phyloP scores from a whole-genome alignment of 768 basidiomycete genomes.

The Vararia minispora region DNA sequence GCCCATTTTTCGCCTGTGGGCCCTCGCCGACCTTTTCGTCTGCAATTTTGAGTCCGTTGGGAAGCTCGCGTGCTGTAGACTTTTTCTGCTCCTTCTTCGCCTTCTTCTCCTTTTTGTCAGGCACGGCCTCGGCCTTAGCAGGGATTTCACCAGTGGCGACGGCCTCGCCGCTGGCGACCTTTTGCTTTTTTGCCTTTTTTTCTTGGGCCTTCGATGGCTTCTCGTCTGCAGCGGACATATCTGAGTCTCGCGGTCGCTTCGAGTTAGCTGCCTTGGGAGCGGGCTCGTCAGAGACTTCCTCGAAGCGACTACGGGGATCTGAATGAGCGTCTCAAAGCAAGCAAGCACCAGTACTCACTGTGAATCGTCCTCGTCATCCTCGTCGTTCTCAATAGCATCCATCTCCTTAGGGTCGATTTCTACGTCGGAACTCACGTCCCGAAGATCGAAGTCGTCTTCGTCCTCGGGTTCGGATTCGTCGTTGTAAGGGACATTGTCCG shows the following conservation, averaged over 20 bases:
- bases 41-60: conserved; percentile 64
- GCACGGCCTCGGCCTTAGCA: conserved; percentile 8
- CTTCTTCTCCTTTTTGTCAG: conserved; percentile 22
- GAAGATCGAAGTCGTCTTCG: conserved; percentile 55
- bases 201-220: conserved; percentile 37
- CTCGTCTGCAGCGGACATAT: conserved; percentile 26
- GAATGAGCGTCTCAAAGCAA: background rate
- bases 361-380: conserved; percentile 22
- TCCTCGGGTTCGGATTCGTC: conserved; percentile 35
- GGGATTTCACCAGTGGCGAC: conserved; percentile 6
- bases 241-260: conserved; percentile 66
- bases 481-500: conserved; percentile 37
- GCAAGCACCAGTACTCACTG: conserved; percentile 27
- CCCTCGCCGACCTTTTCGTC: conserved; percentile 78
- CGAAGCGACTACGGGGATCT: conserved; percentile 46
- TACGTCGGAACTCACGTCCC: conserved; percentile 74
- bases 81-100: conserved; percentile 24
- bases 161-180: conserved; percentile 11
- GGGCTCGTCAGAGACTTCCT: conserved; percentile 45
- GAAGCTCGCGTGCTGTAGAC: conserved; percentile 32
- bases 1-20: conserved; percentile 78
- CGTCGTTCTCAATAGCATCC: conserved; percentile 35
- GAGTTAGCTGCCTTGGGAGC: conserved; percentile 20
- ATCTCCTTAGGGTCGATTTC: conserved; percentile 59
- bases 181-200: conserved; percentile 26